Evolutionary conservation across 2,329 filamentous ascomycete genomes (phyloP).

Genomic region (Hypoxylon rubiginosum): DNA sequence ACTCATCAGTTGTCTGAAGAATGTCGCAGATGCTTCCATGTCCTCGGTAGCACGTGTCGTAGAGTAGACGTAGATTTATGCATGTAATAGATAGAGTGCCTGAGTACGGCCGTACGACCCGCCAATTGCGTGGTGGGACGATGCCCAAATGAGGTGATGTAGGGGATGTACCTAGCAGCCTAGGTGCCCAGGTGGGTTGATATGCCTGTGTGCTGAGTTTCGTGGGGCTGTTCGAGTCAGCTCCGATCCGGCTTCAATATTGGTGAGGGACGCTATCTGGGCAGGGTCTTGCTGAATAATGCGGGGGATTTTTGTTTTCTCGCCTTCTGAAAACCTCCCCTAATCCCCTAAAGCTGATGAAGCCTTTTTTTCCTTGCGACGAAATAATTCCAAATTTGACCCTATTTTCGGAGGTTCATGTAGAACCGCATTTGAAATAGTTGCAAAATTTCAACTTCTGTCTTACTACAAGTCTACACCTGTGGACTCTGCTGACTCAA

Average conservation of each 20-base stretch:
- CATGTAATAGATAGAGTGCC: neutral
- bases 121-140: neutral
- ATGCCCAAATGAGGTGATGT: too few species aligned
- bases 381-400: slow-evolving; percentile 38
- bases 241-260: neutral
- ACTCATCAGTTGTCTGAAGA: too few species aligned
- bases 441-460: slow-evolving; percentile 12
- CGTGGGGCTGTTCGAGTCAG: neutral
- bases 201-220: too few species aligned
- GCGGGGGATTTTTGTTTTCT: slow-evolving; percentile 29
- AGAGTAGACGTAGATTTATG: neutral
- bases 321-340: slow-evolving; percentile 23
- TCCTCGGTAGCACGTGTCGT: neutral
- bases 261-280: neutral
- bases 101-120: neutral
- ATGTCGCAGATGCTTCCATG: too few species aligned
- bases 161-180: too few species aligned
- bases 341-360: slow-evolving; percentile 10
- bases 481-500: slow-evolving; percentile 16
- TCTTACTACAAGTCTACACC: slow-evolving; percentile 33
- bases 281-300: slow-evolving; percentile 38
- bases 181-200: too few species aligned
- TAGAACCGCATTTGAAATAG: slow-evolving; percentile 39
- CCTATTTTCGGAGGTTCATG: slow-evolving; percentile 42
- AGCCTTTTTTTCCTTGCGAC: neutral